Evolutionary conservation across 768 basidiomycete genomes (phyloP), one percentile per base, ranked within the genome.

Genomic region (Leccinum broughii): DNA sequence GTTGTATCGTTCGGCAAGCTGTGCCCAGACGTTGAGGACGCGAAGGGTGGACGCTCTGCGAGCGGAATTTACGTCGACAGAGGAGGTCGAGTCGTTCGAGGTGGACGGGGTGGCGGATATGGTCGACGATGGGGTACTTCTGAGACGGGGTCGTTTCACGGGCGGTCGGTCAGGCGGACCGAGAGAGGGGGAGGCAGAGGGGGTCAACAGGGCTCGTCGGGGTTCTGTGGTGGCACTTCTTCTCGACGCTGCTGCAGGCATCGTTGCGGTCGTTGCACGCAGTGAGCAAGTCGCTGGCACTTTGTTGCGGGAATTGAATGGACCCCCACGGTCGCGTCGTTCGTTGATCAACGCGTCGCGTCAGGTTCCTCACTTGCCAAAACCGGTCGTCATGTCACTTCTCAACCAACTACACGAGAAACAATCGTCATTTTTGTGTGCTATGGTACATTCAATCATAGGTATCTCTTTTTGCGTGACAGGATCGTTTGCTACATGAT

Each of bases 1-100:
- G 35, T 82, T 79, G 68, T 92, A 88, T 26, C 88, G 82, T 52
- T 87, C 84, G 3, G 83, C 89, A 4, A 93, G 82, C 55, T 83
- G 78, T 28, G 82, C 78, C 90, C 91, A 92, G 14, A 83, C 76
- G 64, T 83, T 80, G 24, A 84, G 75, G 39, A 92, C 76, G 3
- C 86, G 85, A 64, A 78, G 72, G 5, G 80, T 78, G 13, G 72
- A 75, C 24, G 82, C 86, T 56, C 83, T 78, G 49, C 87, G 79
- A 37, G 84, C 85, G 37, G 81, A 78, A 55, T 84, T 73, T 22
- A 85, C 73, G 62, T 85, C 81, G 4, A 78, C 62, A 20, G 68
- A 70, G 30, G 72, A 62, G 17, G 69, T 67, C 14, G 61, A 64
- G 20, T 66, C 69, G 34, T 64, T 71, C 51, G 72, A 71, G 17